Evolutionary conservation across 2,329 filamentous ascomycete species (phyloP), one percentile per base, ranked within the genome.

Genomic region (Microcyclosporella mali): DNA sequence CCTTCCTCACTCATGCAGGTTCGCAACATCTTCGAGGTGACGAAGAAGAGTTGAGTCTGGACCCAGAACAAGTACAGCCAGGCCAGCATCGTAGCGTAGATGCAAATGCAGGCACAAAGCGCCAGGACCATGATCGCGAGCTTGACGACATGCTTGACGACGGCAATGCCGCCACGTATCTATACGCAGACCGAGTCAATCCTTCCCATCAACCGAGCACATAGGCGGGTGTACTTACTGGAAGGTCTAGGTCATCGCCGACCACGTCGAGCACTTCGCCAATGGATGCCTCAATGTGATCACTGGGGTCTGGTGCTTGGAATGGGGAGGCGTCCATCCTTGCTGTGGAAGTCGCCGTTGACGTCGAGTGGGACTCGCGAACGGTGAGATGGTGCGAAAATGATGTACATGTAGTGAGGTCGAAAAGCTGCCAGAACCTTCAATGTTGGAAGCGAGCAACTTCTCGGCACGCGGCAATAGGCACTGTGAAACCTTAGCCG

Each of bases 61-160:
- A 49, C 14, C 42, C 45, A 53, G 14, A 53, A 41, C 7, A 47
- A 36, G 14, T 33, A 42, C 14, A 53, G 33, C 50, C 50, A 53
- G 11, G 37, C 30, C 6, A 49, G 8, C n/a, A n/a, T n/a, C n/a
- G n/a, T n/a, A 1, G 43, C 30, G 36, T 50, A 50, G 39, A 40
- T 47, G 38, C 40, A 49, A 3, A 47, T 40, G 10, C 40, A 42
- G 28, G 40, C 36, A 11, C 27, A 38, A 6, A 50, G 31, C 16
- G 47, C 48, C 7, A 40, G 6, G n/a, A 51, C 34, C 29, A 45
- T 16, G n/a, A 53, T 11, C n/a, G 35, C 43, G 18, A 50, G 30
- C 17, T 33, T 33, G 6, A 40, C 18, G 6, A 48, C 19, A 18
- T 44, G 47, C 18, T 36, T 32, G 18, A 46, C 42, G 19, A 46